Evolutionary conservation across 2,329 filamentous ascomycete genomes (phyloP), one percentile per base, ranked within the genome.

Genomic region (Atkinsonella hypoxylon): DNA sequence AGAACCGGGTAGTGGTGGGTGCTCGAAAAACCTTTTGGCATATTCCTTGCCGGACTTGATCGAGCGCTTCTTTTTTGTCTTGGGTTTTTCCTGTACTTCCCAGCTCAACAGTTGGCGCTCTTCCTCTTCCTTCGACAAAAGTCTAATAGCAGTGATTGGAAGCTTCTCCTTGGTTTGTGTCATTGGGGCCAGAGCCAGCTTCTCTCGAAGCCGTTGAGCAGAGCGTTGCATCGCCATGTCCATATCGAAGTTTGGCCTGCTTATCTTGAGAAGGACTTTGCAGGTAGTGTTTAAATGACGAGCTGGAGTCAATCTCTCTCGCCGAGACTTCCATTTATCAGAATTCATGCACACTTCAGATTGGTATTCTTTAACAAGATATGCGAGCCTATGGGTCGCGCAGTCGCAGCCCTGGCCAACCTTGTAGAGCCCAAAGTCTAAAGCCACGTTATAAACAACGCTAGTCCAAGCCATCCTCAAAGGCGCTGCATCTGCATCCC

Each of bases 61-160:
- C n/a, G 4, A 8, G 26, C 55, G 54, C 2, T 59, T 56, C 40
- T 70, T 65, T 32, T 61, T 59, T 26, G 72, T 75, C 57, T 75
- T 78, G 55, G 68, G 73, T 17, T 72, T 70, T 2, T 70, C 70
- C 55, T 77, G 77, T 17, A 75, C 73, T 54, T 81, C 78, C 79
- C 79, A 82, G 50, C 73, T 80, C 1, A 79, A 79, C 1, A 79
- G 82, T 50, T 79, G 76, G 54, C 79, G 82, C 8, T 56, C 57
- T 26, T 59, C 60, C 9, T 64, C 58, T 4, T 64, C 57, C 4
- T 63, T 58, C 1, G 60, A 57, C 1, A 63, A 63, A 1, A 64
- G 61, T 38, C 57, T 56, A 39, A 65, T 64, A 1, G 64, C 59
- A 12, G 65, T 62, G 4, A 58, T 64, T 13, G 59, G 58, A 8